Conservation (phyloP, 1,284 basidiomycete species). For the Papiliotrema fonsecae region DNA sequence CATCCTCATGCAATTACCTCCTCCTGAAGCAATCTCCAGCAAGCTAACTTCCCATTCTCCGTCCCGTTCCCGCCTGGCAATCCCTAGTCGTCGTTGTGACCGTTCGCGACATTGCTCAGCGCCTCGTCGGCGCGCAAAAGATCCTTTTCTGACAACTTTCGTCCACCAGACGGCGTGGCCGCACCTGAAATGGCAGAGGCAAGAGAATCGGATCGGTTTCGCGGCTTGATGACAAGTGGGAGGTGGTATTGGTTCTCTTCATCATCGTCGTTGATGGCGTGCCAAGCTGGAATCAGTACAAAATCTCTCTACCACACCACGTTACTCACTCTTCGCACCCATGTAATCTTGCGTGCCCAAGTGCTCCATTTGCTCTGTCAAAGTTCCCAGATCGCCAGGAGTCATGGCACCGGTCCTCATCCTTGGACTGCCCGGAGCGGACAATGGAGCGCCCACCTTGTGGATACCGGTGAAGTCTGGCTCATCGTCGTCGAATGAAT, state of each 20-base stretch:
- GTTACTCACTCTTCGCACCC: conserved; percentile 62
- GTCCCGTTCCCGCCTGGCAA: too few relatives aligned
- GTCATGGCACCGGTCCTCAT: conserved; percentile 72
- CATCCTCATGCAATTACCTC: neutral
- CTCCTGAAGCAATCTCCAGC: too few relatives aligned
- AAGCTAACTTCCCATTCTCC: too few relatives aligned
- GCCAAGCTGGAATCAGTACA: conserved; percentile 35
- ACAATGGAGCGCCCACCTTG: conserved; percentile 61
- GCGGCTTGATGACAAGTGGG: conserved; percentile 80
- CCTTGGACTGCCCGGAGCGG: conserved; percentile 81
- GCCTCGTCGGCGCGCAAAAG: conserved; percentile 76
- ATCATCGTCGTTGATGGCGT: conserved; percentile 52
- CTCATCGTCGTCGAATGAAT: conserved; percentile 71
- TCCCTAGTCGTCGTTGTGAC: conserved; percentile 9
- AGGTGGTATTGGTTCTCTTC: conserved; percentile 91
- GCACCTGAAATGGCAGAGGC: conserved; percentile 69
- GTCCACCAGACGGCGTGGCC: conserved; percentile 77
- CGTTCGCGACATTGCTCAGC: conserved; percentile 49
- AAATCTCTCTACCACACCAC: conserved; percentile 3
- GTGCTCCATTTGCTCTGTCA: conserved; percentile 91
- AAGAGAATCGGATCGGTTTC: conserved; percentile 71
- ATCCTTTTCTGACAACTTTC: conserved; percentile 76
- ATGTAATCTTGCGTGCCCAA: conserved; percentile 83
- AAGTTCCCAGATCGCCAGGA: conserved; percentile 78
- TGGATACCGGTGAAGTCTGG: conserved; percentile 63